Evolutionary conservation across 768 basidiomycete species (phyloP), one percentile per base, ranked within the genome.

Genomic region (Boletus eberwhitei): DNA sequence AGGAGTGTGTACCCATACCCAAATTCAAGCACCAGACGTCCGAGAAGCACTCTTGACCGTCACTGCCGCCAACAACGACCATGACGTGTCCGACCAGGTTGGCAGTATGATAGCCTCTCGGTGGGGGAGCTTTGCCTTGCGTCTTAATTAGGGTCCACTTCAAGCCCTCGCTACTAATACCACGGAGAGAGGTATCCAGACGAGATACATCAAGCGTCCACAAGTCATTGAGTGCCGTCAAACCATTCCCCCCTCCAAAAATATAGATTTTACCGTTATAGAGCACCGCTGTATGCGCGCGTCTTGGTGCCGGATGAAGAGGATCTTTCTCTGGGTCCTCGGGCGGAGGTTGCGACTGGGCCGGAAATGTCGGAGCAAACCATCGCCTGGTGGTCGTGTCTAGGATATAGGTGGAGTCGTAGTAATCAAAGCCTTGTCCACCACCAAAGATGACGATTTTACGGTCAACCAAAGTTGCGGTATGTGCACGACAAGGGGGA

Each of bases 191-290:
- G n/a, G 55, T 57, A n/a, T 70, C 65, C 39, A 71, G 61, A 48
- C 76, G 73, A 34, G 73, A 78, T 0, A 88, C 82, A 53, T 96
- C 91, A 22, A 96, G 74, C 16, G 87, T 83, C 93, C 93, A 96
- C 19, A 95, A 74, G 68, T 97, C 94, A 61, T 91, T 90, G 52
- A 97, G 76, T 0, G 95, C 93, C n/a, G 81, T 82, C 74, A 87
- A 76, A 0, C 95, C 95, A 54, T 93, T 95, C 3, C 95, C 94
- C n/a, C 95, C 93, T 8, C 93, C 95, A 63, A 96, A 97, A 4
- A 97, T 72, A 76, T 89, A 91, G 0, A 98, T 79, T 65, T 82
- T 86, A 54, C 79, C 77, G 29, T 75, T 74, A 63, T 92, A 86
- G 21, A 84, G 72, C 14, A 94, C 88, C 1, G 91, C 83, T 0